These are phyloP conservation scores for Auricularia heimuer DNA, from an alignment of 768 basidiomycete species.

Conservation along the genomic window DNA sequence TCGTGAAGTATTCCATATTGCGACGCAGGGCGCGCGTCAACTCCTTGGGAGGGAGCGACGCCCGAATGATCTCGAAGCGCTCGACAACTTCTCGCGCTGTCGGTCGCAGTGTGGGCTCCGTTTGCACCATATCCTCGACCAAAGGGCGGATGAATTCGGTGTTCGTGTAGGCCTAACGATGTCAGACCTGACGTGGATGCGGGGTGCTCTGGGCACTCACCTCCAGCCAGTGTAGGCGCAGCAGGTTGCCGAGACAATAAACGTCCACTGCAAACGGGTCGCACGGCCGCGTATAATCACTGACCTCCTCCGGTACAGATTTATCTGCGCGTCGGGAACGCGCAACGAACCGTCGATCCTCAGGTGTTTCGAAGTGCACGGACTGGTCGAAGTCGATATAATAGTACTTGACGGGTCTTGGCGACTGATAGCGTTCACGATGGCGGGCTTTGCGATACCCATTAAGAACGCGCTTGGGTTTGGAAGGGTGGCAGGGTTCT, in stretches of 20 bases:
- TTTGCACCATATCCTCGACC: conserved; percentile 28
- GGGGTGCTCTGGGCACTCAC: neutral
- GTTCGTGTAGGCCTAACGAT: conserved; percentile 8
- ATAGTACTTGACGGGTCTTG: conserved; percentile 18
- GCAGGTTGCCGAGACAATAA: conserved; percentile 6
- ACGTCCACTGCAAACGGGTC: conserved; percentile 7
- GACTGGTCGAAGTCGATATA: conserved; percentile 17
- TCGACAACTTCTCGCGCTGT: conserved; percentile 13
- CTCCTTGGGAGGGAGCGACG: too few species aligned
- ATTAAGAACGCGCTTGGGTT: neutral
- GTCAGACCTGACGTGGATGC: too few species aligned
- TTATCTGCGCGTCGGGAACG: conserved; percentile 3
- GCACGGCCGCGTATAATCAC: neutral
- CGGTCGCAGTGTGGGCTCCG: conserved; percentile 25
- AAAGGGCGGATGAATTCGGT: conserved; percentile 26
- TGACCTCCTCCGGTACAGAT: conserved; percentile 12
- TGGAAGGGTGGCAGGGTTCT: conserved; percentile 10
- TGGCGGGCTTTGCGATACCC: conserved; percentile 3
- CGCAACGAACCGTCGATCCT: neutral
- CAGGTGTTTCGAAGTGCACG: conserved; percentile 7
- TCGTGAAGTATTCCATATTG: too few species aligned
- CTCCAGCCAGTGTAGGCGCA: conserved; percentile 1
- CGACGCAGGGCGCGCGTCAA: too few species aligned
- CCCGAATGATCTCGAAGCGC: too few species aligned
- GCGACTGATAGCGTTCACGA: conserved; percentile 12